Base-by-base conservation (phyloP, 371 early-diverging fungal genomes). In the Coelomomyces lativittatus region DNA sequence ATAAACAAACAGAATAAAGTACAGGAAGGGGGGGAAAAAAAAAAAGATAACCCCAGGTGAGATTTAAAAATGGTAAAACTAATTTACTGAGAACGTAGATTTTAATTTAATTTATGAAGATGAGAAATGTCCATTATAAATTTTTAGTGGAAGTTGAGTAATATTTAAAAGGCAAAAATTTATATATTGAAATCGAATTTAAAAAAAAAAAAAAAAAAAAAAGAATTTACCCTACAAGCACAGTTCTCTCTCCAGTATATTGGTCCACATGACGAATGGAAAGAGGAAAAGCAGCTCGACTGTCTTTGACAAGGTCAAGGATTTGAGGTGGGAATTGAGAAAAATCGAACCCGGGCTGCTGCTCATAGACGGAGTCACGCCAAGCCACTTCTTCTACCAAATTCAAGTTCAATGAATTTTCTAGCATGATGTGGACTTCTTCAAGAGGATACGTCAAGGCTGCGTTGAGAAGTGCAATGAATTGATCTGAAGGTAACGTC, bases 251-350 rank as follows among this genome's bases (percentile, higher is more conserved):
- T 7, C 67, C 70, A 9, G 80, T 67, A 57, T 88, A 85, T 45
- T 67, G 60, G 48, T 74, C 78, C 1, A 87, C 75, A 51, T 88
- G 80, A 32, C 85, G 62, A 63, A 95, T 54, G 25, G 74, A 63
- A 34, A 93, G 58, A 0, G 96, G 96, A 54, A 93, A 95, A 12
- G 77, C 67, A 0, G 85, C 88, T 29, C 86, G 64, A 33, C 79
- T 80, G 11, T 66, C 66, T 10, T 77, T 78, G 47, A 70, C 63
- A 0, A 87, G 72, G 17, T 61, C 68, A 14, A 71, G 54, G 8
- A 90, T 67, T 26, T 48, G 50, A 8, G 89, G 87, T 5, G 83
- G 81, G 41, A 61, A 55, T 32, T 40, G 26, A 9, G 19, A 27
- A 23, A 10, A 24, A 15, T 47, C 29, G 19, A 28, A 12, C 25